Evolutionary conservation across 2,329 filamentous ascomycete species (phyloP), one percentile per base, ranked within the genome.

Genomic region (Colletotrichum caudatum): DNA sequence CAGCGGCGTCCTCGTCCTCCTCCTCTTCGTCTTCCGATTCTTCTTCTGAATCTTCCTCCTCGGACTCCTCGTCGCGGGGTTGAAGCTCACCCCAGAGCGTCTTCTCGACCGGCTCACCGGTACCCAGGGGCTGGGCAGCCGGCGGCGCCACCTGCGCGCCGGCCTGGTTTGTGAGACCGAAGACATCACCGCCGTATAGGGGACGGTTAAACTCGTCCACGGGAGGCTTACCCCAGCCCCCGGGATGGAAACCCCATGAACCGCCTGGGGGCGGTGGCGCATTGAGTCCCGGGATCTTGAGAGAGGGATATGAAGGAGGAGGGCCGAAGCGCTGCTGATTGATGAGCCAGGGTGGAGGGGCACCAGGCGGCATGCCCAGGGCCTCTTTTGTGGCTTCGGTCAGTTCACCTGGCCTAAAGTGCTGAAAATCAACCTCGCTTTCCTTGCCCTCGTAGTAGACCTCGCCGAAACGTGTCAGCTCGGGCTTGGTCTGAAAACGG

Each of bases 401-500:
- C 60, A 98, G 82, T 76, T 98, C 95, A 46, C 96, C 96, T 1
- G 96, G 94, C 74, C 94, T 91, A 71, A 98, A 89, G 82, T 98
- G 93, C 76, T 93, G 92, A 74, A 97, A 88, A 80, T 98, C 97
- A 0, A 96, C 97, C 82, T 99, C 96, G 78, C 94, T 96, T 80
- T 99, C 96, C 81, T 99, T 99, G 79, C 96, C 96, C 82, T 99
- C 96, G 80, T 98, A 98, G 82, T 99, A 99, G n/a, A 99, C 95
- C 81, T 99, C 96, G 51, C 96, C 96, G 77, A 97, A 99, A 54
- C 95, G 90, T 41, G 96, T 98, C 74, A 99, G 84, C 76, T 94
- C 91, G 0, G 96, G 96, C 82, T 99, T 99, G 51, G 94, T 97
- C 83, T 99, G 96, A 80, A 97, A 97, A 71, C 94, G 90, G 86